A percentile compares a stretch with the other conserved stretches of the same genome.
phyloP scores from a whole-genome alignment of 2,329 filamentous ascomycete genomes.

The Aspergillus alliaceus region DNA sequence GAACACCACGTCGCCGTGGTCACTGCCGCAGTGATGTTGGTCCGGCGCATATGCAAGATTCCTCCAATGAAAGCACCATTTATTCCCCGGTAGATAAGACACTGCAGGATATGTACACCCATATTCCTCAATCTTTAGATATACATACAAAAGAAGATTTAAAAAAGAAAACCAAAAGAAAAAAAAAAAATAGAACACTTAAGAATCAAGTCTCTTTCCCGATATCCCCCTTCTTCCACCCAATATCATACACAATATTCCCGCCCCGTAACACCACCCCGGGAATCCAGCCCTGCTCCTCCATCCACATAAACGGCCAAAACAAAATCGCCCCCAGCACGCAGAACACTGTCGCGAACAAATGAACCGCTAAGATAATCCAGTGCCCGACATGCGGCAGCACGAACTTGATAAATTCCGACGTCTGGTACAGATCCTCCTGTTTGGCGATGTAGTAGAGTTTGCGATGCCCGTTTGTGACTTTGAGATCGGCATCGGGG shows the following conservation, averaged over 20 bases:
- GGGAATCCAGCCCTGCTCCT: conserved; percentile 42
- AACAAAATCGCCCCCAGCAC: conserved; percentile 56
- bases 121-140: not conserved
- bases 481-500: not conserved
- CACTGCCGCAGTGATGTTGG: not conserved
- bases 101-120: too few species aligned
- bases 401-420: conserved; percentile 73
- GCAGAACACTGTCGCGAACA: conserved; percentile 65
- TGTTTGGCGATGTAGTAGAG: conserved; percentile 74
- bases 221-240: not conserved
- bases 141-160: not conserved
- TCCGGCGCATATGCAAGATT: too few species aligned
- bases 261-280: conserved; percentile 21
- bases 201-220: too few species aligned
- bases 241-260: conserved; percentile 26
- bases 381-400: conserved; percentile 58
- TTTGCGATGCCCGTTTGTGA: conserved; percentile 23
- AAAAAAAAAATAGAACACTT: too few species aligned
- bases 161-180: too few species aligned
- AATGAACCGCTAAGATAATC: conserved; percentile 63
- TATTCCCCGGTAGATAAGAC: not conserved
- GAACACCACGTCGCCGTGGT: not conserved
- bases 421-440: conserved; percentile 78
- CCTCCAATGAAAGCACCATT: too few species aligned
- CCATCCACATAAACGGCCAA: conserved; percentile 52